Percentiles rank a stretch among this genome's conserved stretches.
Conservation (phyloP, 257 asterid species). For the Galeopsis tetrahit region DNA sequence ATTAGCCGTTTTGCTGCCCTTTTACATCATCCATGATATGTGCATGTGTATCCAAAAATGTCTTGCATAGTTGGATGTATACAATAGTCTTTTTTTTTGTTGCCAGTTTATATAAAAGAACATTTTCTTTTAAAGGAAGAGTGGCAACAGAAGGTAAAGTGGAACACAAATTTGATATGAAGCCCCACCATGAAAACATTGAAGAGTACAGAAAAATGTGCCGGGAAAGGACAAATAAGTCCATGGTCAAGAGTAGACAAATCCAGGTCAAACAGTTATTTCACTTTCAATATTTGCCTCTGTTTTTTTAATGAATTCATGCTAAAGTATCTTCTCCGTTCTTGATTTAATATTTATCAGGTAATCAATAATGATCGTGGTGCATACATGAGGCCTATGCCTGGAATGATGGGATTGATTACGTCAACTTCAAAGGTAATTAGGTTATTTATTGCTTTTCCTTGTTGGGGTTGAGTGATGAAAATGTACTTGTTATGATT, state of each 20-base stretch:
- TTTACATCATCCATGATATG: not conserved
- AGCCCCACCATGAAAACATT: conserved; percentile 66
- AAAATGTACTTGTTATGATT: not conserved
- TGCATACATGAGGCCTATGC: conserved; percentile 91
- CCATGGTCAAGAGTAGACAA: conserved; percentile 89
- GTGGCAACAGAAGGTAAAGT: conserved; percentile 84
- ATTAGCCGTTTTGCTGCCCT: not conserved
- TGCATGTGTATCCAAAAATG: not conserved
- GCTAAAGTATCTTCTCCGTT: conserved; percentile 4
- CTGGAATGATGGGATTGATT: conserved; percentile 80
- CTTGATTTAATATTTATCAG: conserved; percentile 47
- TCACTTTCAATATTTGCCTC: conserved; percentile 9
- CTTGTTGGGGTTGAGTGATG: not conserved
- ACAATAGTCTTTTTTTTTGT: conserved; percentile 1
- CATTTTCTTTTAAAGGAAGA: conserved; percentile 38
- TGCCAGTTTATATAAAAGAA: conserved; percentile 2
- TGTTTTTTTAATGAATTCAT: conserved; percentile 8
- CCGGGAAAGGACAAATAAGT: conserved; percentile 91
- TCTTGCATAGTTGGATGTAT: not conserved
- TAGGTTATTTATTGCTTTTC: not conserved
- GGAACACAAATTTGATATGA: conserved; percentile 93
- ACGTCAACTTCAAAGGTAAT: conserved; percentile 77
- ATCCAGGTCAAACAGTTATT: conserved; percentile 56
- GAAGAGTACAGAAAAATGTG: conserved; percentile 83
- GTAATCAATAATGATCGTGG: conserved; percentile 91